A percentile compares a stretch with the other conserved stretches of the same genome.
These are phyloP conservation scores for Kwoniella botswanensis DNA, from an alignment of 768 basidiomycete genomes.

Conservation along the genomic window DNA sequence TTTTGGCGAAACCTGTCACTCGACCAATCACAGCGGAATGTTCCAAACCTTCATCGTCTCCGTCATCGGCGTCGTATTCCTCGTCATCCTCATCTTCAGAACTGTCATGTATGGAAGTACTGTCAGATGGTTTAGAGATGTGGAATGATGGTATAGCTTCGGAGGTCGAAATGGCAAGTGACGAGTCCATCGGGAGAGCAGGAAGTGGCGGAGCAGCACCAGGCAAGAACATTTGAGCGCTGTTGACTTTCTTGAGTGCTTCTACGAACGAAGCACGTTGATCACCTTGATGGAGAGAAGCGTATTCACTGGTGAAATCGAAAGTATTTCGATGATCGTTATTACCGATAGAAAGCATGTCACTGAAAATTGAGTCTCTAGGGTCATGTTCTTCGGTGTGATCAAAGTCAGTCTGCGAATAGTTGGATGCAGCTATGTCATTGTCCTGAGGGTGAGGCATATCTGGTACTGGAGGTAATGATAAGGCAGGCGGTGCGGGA, in stretches of 20 bases:
- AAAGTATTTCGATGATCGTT: constrained; percentile 42
- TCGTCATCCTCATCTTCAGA: constrained; percentile 18
- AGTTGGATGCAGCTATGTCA: background rate
- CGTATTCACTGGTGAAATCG: constrained; percentile 56
- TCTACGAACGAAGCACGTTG: constrained; percentile 51
- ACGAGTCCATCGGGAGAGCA: background rate
- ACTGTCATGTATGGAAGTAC: background rate
- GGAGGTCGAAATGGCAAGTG: background rate
- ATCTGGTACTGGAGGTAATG: constrained; percentile 24
- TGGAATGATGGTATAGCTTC: constrained; percentile 24
- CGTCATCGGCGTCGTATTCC: constrained; percentile 8
- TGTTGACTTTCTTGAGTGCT: constrained; percentile 21
- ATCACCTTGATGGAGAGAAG: constrained; percentile 40
- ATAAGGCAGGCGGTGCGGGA: constrained; percentile 36
- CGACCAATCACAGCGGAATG: constrained; percentile 14
- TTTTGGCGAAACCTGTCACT: constrained; percentile 22
- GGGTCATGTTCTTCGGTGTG: background rate
- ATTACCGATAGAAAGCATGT: constrained; percentile 25
- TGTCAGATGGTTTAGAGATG: constrained; percentile 24
- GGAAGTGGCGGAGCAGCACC: constrained; percentile 17
- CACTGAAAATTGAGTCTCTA: constrained; percentile 18
- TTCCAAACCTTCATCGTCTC: constrained; percentile 15
- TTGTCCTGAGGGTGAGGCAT: background rate
- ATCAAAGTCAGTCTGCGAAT: constrained; percentile 6
- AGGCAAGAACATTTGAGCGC: constrained; percentile 4